Percentiles rank a stretch among this genome's conserved stretches.
Conservation (phyloP, 257 asterid species). For the Nicotiana noctiflora region DNA sequence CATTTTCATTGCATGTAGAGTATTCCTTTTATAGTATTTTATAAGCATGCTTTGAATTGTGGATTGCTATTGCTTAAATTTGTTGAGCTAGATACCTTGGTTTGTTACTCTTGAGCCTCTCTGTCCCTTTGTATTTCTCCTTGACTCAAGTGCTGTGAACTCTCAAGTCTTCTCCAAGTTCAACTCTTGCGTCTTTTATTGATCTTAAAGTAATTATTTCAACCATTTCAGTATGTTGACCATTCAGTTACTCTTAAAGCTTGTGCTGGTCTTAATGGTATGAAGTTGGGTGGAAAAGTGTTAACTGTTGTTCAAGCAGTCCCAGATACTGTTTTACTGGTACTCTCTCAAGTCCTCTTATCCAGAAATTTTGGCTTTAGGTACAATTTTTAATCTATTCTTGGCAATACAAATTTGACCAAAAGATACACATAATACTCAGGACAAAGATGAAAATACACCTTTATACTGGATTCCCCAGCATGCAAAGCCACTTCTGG, state of each 20-base stretch:
- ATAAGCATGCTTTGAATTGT: not conserved
- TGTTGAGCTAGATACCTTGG: not conserved
- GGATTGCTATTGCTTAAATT: not conserved
- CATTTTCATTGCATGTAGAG: not conserved
- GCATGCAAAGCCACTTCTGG: constrained; percentile 77
- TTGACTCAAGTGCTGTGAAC: constrained; percentile 2
- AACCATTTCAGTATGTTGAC: constrained; percentile 70
- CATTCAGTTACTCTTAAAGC: constrained; percentile 86
- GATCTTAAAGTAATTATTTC: constrained; percentile 26
- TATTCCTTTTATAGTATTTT: not conserved
- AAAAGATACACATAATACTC: constrained; percentile 5
- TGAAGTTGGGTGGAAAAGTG: constrained; percentile 81
- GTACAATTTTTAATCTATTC: not conserved
- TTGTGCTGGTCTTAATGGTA: constrained; percentile 94
- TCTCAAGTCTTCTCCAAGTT: not conserved
- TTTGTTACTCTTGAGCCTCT: not conserved
- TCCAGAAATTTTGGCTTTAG: constrained; percentile 4
- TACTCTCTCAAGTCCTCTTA: constrained; percentile 10
- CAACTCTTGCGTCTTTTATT: not conserved
- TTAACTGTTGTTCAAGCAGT: constrained; percentile 69
- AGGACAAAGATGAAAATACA: constrained; percentile 45
- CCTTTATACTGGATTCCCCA: constrained; percentile 73
- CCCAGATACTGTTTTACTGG: constrained; percentile 46
- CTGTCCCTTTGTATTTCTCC: not conserved
- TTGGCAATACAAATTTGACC: constrained; percentile 11